A percentile compares a stretch with the other conserved stretches of the same genome.
Evolutionary conservation across 768 basidiomycete species (phyloP).

Genomic region (Tricholoma hemisulphureum): DNA sequence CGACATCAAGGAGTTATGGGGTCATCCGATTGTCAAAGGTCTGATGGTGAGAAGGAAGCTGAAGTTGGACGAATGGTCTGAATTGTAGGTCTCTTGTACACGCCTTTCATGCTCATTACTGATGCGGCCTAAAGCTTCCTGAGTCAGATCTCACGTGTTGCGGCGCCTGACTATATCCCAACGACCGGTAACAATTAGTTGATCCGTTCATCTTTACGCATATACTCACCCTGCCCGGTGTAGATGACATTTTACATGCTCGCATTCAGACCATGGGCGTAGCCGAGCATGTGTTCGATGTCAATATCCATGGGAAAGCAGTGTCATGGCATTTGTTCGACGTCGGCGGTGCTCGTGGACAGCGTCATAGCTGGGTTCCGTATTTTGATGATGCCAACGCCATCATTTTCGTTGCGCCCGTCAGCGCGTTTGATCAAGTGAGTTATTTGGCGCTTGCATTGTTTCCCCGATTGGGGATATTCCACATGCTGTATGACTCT

Average conservation of each 20-base stretch:
- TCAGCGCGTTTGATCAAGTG: conserved; percentile 79
- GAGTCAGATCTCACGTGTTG: conserved; percentile 68
- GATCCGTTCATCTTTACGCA: conserved; percentile 16
- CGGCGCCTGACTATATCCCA: conserved; percentile 67
- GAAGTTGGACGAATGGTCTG: conserved; percentile 84
- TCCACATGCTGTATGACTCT: not conserved
- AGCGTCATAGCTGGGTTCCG: conserved; percentile 78
- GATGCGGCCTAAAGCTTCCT: conserved; percentile 56
- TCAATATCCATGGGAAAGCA: conserved; percentile 73
- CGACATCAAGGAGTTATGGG: conserved; percentile 74
- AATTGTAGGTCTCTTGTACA: conserved; percentile 59
- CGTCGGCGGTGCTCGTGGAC: conserved; percentile 69
- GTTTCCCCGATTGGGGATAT: not conserved
- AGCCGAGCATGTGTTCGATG: conserved; percentile 79
- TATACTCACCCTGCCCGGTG: conserved; percentile 26
- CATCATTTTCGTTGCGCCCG: conserved; percentile 77
- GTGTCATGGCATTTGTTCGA: conserved; percentile 76
- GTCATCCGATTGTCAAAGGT: conserved; percentile 65
- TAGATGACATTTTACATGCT: conserved; percentile 87
- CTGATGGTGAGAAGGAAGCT: conserved; percentile 67
- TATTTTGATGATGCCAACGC: conserved; percentile 76
- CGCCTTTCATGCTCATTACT: conserved; percentile 4
- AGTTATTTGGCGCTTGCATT: conserved; percentile 6
- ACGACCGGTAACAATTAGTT: conserved; percentile 54
- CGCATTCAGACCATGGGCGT: conserved; percentile 90